Percentiles rank a stretch among this genome's conserved stretches.
Conservation (phyloP, 345 rosid genomes). For the Erucastrum elatum region DNA sequence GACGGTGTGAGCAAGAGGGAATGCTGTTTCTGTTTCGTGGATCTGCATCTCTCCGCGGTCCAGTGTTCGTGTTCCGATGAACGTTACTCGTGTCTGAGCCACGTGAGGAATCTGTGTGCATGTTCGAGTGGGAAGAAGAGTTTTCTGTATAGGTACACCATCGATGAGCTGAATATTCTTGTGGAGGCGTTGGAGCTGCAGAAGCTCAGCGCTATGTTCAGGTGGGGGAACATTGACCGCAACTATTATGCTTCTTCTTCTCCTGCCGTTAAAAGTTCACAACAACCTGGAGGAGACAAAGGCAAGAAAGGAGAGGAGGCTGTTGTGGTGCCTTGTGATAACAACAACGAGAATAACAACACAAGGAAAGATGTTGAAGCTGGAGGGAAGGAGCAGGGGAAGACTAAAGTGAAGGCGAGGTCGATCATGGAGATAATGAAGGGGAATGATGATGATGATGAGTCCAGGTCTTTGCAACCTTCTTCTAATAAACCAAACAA, state of each 20-base stretch:
- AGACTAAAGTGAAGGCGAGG: constrained; percentile 30
- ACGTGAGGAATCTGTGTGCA: constrained; percentile 63
- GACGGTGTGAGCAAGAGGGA: constrained; percentile 52
- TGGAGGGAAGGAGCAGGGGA: constrained; percentile 33
- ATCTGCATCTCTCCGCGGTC: constrained; percentile 70
- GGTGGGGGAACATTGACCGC: constrained; percentile 48
- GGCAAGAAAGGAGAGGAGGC: constrained; percentile 4
- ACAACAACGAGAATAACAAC: background rate
- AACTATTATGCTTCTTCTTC: constrained; percentile 3
- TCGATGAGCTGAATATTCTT: constrained; percentile 55
- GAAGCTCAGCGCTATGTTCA: constrained; percentile 47
- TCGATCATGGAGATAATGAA: constrained; percentile 12
- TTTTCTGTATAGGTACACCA: constrained; percentile 53
- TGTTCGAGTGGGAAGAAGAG: constrained; percentile 59
- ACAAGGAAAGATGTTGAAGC: constrained; percentile 23
- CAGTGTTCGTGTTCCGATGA: constrained; percentile 52
- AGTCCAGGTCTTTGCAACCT: background rate
- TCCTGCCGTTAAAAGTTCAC: constrained; percentile 13
- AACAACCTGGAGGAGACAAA: constrained; percentile 18
- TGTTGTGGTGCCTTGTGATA: background rate
- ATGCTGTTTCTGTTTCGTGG: constrained; percentile 54
- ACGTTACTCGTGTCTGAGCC: constrained; percentile 57
- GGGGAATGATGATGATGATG: background rate
- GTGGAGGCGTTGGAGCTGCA: constrained; percentile 62
- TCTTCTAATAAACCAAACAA: constrained; percentile 7